Evolutionary conservation across 2,329 filamentous ascomycete genomes (phyloP), one percentile per base, ranked within the genome.

Genomic region (Hypoxylon sp.): DNA sequence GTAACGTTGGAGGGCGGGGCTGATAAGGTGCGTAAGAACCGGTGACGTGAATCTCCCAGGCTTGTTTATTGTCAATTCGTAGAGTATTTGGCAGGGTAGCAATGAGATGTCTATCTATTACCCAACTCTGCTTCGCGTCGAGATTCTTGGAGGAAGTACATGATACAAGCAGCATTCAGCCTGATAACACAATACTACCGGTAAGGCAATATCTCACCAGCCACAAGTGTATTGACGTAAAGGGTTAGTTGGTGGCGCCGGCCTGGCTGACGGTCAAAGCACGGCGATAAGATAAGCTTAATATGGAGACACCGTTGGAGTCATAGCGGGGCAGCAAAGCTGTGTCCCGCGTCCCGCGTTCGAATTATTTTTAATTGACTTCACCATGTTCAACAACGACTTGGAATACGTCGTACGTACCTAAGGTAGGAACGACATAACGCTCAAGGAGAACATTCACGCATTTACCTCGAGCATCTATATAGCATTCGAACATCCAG

Each of bases 1-100:
- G 65, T 63, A 68, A 68, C 60, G 26, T 64, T 61, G 30, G 56
- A 33, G 61, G 56, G 68, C 62, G 68, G 68, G 68, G 65, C 49
- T 52, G 62, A 68, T 68, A 70, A 62, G 56, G 42, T 7, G 24
- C 26, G 32, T 20, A 56, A 53, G 9, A 49, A n/a, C 12, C 26
- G 22, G 30, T 16, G 36, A 38, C 40, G 32, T 61, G 46, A 32
- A 64, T 33, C 16, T 53, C 28, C 42, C n/a, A 30, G 44, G 26
- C 16, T 28, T 54, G 14, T 26, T 45, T 52, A 52, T 48, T 51
- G 30, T 49, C 46, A 16, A 46, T 26, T 28, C 28, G 44, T 50
- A 18, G 48, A 54, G 36, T 18, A 26, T 32, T 48, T 33, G 44
- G 49, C 46, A 61, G 30, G 65, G 65, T 67, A 65, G 61, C 48